phyloP scores from a whole-genome alignment of 345 rosid genomes.

The Cardamine occulta region DNA sequence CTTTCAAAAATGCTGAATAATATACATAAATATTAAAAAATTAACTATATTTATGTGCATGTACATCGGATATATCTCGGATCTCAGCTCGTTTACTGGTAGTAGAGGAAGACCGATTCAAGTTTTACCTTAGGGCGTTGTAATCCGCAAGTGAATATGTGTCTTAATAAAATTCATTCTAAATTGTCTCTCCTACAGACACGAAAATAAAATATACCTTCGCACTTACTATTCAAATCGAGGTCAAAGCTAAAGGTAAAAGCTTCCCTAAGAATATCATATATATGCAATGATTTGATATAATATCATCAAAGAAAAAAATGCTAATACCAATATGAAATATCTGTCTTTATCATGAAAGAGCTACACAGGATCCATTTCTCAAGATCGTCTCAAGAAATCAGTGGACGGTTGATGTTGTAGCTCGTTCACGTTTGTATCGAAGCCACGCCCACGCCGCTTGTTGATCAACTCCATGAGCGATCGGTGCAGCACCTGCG shows the following conservation, averaged over 20 bases:
- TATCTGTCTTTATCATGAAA: slow-evolving; percentile 14
- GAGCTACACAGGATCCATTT: slow-evolving; percentile 24
- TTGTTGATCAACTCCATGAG: slow-evolving; percentile 72
- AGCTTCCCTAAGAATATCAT: neutral
- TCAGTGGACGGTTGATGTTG: slow-evolving; percentile 27
- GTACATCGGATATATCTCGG: no score
- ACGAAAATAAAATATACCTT: neutral
- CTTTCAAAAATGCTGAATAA: no score
- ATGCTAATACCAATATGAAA: slow-evolving; percentile 23
- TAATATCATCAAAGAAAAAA: slow-evolving; percentile 9
- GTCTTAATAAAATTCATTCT: neutral
- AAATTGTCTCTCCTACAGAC: neutral
- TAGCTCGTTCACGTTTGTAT: slow-evolving; percentile 12
- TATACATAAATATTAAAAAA: no score
- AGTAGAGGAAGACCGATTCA: no score
- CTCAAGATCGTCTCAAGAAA: slow-evolving; percentile 37
- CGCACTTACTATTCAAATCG: neutral
- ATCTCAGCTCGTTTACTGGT: no score
- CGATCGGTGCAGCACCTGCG: slow-evolving; percentile 74
- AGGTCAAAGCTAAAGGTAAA: neutral
- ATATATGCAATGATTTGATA: slow-evolving; percentile 9
- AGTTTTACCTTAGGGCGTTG: no score
- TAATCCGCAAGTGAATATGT: no score
- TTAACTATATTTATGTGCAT: no score
- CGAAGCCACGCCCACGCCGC: slow-evolving; percentile 50